These are phyloP conservation scores for Umbilicaria muhlenbergii DNA, from an alignment of 495 filamentous ascomycete species.

Conservation along the genomic window DNA sequence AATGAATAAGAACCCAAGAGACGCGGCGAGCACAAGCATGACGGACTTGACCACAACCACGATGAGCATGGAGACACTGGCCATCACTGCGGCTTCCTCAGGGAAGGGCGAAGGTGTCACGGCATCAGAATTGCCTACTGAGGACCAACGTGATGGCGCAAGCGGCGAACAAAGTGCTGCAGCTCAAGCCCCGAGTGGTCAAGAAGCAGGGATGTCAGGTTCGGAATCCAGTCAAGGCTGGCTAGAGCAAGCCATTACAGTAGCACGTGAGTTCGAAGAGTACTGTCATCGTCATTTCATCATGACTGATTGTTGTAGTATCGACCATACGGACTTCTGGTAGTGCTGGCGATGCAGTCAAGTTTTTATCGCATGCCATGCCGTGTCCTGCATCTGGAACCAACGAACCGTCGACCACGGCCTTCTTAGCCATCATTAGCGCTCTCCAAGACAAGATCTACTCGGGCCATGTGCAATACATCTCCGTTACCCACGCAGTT, in stretches of 20 bases:
- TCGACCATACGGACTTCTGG: background rate
- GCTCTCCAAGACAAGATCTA: constrained; percentile 35
- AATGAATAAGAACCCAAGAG: background rate
- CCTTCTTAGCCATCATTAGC: constrained; percentile 35
- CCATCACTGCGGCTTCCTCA: background rate
- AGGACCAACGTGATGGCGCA: constrained; percentile 16
- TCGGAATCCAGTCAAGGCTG: constrained; percentile 27
- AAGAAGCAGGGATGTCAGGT: constrained; percentile 15
- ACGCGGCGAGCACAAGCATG: background rate
- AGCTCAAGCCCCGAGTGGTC: constrained; percentile 5
- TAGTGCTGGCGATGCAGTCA: constrained; percentile 26
- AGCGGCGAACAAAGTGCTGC: constrained; percentile 22
- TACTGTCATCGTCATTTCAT: constrained; percentile 4
- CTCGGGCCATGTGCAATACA: constrained; percentile 31
- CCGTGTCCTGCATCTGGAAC: constrained; percentile 39
- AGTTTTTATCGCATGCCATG: constrained; percentile 45
- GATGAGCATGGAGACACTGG: background rate
- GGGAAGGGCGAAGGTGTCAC: background rate
- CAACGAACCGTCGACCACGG: constrained; percentile 5
- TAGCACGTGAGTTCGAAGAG: constrained; percentile 21
- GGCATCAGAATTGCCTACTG: constrained; percentile 19
- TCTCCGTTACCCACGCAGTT: constrained; percentile 49
- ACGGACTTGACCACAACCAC: background rate
- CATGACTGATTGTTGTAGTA: constrained; percentile 3
- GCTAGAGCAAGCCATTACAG: constrained; percentile 29